phyloP scores from a whole-genome alignment of 1,284 basidiomycete species.

The Ustilago hordei region DNA sequence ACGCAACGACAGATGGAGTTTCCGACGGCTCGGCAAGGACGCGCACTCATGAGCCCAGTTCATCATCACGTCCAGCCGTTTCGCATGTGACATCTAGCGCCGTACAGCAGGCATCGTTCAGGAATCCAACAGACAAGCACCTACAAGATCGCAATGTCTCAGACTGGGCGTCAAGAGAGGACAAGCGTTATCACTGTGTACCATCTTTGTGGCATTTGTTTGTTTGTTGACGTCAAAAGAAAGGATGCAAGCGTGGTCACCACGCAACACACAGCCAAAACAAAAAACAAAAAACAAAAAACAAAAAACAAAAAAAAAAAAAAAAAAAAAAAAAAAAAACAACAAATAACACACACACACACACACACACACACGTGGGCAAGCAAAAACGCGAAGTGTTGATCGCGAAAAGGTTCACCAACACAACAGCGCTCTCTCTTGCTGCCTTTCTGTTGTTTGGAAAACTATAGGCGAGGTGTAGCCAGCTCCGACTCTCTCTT shows the following conservation, averaged over 20 bases:
- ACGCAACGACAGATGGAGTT: neutral
- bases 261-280: neutral
- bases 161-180: neutral
- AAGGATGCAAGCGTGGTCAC: too few relatives aligned
- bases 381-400: neutral
- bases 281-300: neutral
- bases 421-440: neutral
- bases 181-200: neutral
- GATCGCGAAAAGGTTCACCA: neutral
- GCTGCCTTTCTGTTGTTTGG: neutral
- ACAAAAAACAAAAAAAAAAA: neutral
- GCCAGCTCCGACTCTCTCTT: slow-evolving; percentile 11
- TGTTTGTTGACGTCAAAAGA: slow-evolving; percentile 7
- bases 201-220: slow-evolving; percentile 18
- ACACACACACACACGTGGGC: neutral
- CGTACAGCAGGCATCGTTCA: neutral
- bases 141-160: neutral
- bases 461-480: neutral
- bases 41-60: neutral
- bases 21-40: neutral
- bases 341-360: neutral
- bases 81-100: neutral
- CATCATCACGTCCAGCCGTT: neutral
- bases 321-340: too few relatives aligned
- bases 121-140: too few relatives aligned